phyloP scores from a whole-genome alignment of 495 filamentous ascomycete genomes.

The Hypoxylon lienhwacheense region DNA sequence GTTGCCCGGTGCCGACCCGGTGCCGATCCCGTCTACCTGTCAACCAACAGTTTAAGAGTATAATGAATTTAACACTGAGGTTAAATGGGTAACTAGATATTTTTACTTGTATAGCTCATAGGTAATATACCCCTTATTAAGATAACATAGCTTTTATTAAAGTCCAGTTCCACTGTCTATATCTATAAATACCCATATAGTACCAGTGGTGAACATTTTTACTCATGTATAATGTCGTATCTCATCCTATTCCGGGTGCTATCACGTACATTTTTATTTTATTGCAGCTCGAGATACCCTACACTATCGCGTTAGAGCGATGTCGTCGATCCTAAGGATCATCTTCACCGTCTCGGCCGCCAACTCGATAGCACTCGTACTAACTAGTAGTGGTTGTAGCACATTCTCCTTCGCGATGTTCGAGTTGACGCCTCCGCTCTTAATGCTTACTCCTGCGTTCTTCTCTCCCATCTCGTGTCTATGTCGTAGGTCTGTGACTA shows the following conservation, averaged over 20 bases:
- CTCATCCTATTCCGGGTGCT: slow-evolving; percentile 15
- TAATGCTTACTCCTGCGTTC: slow-evolving; percentile 96
- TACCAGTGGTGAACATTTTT: slow-evolving; percentile 13
- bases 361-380: slow-evolving; percentile 94
- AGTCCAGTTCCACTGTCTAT: background rate
- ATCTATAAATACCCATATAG: slow-evolving; percentile 4
- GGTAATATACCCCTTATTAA: background rate
- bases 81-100: no score
- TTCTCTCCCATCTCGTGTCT: slow-evolving; percentile 91
- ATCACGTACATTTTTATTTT: slow-evolving; percentile 27
- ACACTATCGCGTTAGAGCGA: slow-evolving; percentile 58
- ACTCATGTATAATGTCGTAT: slow-evolving; percentile 22
- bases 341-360: slow-evolving; percentile 98
- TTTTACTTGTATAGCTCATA: no score
- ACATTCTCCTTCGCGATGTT: slow-evolving; percentile 98
- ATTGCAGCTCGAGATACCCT: background rate
- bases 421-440: slow-evolving; percentile 91
- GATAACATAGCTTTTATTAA: slow-evolving; percentile 10
- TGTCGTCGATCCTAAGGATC: slow-evolving; percentile 96
- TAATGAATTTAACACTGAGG: no score
- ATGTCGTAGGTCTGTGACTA: slow-evolving; percentile 95
- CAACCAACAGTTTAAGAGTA: no score
- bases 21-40: background rate
- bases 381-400: slow-evolving; percentile 91
- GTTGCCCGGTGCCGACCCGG: background rate